Evolutionary conservation across 23 red algal species (phyloP).

Genomic region (Gracilaria vermiculophylla): DNA sequence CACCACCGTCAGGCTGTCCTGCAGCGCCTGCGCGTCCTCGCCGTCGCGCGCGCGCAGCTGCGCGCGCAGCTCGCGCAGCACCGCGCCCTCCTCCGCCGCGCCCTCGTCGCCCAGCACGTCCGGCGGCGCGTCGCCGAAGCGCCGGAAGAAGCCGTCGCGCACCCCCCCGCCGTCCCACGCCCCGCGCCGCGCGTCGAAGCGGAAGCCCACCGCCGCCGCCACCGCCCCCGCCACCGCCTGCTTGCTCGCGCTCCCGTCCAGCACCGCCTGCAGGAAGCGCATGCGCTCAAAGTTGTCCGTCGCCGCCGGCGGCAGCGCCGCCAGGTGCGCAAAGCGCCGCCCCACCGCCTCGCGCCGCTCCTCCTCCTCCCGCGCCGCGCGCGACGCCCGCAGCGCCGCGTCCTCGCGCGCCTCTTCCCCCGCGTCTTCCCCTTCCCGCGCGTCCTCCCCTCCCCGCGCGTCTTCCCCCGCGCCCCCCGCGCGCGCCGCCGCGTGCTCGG

Average conservation of each 20-base stretch:
- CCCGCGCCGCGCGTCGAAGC: slow-evolving; percentile 4
- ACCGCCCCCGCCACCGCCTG: slow-evolving; percentile 32
- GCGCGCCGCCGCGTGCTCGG: neutral
- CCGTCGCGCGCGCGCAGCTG: neutral
- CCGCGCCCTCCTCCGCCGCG: neutral
- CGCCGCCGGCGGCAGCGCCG: neutral
- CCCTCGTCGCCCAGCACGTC: slow-evolving; percentile 55
- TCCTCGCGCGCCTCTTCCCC: too few relatives aligned
- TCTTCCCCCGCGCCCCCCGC: neutral
- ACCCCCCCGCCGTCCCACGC: slow-evolving; percentile 26
- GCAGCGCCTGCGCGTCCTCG: neutral
- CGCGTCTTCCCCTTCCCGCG: too few relatives aligned
- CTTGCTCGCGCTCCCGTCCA: slow-evolving; percentile 33
- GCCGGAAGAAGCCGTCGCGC: slow-evolving; percentile 8
- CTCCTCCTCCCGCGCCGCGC: neutral
- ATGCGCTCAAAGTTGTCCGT: slow-evolving; percentile 31
- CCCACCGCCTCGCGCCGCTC: neutral
- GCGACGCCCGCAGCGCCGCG: neutral
- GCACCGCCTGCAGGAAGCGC: slow-evolving; percentile 15
- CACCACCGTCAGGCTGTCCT: neutral
- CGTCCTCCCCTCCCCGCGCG: neutral
- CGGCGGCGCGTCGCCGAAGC: slow-evolving; percentile 42
- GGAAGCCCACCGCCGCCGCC: slow-evolving; percentile 33
- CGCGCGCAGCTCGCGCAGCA: neutral
- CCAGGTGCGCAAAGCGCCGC: neutral